Evolutionary conservation across 164 flowering plant species (phyloP).

Genomic region (Macadamia integrifolia): DNA sequence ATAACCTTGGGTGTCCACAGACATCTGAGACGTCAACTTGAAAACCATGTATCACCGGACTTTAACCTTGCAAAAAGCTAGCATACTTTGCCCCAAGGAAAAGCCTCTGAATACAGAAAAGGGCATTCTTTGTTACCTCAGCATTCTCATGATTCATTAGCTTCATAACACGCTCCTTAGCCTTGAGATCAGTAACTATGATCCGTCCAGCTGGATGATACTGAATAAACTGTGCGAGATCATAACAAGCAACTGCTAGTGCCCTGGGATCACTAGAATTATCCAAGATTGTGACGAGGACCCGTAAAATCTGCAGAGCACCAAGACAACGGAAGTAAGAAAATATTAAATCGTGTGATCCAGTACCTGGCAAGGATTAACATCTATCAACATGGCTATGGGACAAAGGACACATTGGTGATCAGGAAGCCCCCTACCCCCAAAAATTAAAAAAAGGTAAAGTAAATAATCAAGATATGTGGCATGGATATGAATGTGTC

Average conservation of each 20-base stretch:
- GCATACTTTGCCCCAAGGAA: conserved; percentile 95
- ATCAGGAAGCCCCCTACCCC: background rate
- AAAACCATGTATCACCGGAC: background rate
- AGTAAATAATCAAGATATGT: too few relatives aligned
- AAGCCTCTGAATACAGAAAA: conserved; percentile 91
- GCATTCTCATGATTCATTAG: conserved; percentile 85
- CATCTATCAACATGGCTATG: too few relatives aligned
- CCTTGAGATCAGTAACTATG: conserved; percentile 77
- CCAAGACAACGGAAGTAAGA: background rate
- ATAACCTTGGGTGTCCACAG: too few relatives aligned
- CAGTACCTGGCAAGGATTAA: too few relatives aligned
- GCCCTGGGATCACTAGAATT: conserved; percentile 79
- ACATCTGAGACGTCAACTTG: too few relatives aligned
- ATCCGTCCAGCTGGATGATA: conserved; percentile 79
- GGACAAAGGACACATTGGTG: background rate
- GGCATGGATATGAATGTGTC: too few relatives aligned
- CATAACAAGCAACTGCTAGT: conserved; percentile 90
- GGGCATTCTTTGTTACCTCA: conserved; percentile 85
- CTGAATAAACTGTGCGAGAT: conserved; percentile 91
- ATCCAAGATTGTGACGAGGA: conserved; percentile 87
- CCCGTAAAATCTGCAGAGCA: conserved; percentile 64
- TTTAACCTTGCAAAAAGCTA: conserved; percentile 81
- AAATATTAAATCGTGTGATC: background rate
- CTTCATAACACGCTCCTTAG: conserved; percentile 91
- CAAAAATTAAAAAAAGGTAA: too few relatives aligned